Base-by-base conservation (phyloP, 129 eudicot genomes). In the Centrapalus pauciflorus region DNA sequence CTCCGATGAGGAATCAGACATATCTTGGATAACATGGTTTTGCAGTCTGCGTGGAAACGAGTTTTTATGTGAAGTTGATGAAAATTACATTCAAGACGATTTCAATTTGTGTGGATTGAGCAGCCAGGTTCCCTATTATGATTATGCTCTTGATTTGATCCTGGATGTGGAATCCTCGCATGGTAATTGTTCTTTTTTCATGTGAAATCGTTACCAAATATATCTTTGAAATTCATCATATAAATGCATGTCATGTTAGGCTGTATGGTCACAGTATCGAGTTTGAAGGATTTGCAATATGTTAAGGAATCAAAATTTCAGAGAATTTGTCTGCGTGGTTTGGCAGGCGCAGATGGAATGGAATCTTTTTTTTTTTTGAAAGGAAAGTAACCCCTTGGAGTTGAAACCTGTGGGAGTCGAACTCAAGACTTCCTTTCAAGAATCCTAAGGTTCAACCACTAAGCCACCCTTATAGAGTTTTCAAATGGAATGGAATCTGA, bases 11-110 rank as follows among this genome's bases (percentile, higher is more conserved):
- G 97, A 89, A n/a, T n/a, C n/a, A 24, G 97, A 89, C 61, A 83
- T 90, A 24, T 83, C 97, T 48, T 89, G 97, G 97, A 86, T 89
- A 17, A 86, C 97, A 41, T 89, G 97, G 97, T 89, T 89, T 75
- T 89, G 97, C 85, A 83, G 82, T 77, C 78, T 89, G 72, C 90
- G 90, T n/a, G 97, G 97, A 35, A 89, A 89, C 55, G 97, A 89
- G 71, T 86, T 86, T 74, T 89, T 89, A 38, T 83, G 97, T 77
- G 97, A 89, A 77, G 95, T 89, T 67, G 97, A 86, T 75, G 97
- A 89, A 66, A 88, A 89, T 34, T 89, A 89, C 74, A 89, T 89
- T 13, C 97, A 89, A 83, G 97, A 89, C 81, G 97, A 89, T 82
- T 89, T 89, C 61, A 89, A 89, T 60, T 90, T 89, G 0, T 89